Evolutionary conservation across 1,284 basidiomycete species (phyloP), one percentile per base, ranked within the genome.

Genomic region (Tilletia setariae): DNA sequence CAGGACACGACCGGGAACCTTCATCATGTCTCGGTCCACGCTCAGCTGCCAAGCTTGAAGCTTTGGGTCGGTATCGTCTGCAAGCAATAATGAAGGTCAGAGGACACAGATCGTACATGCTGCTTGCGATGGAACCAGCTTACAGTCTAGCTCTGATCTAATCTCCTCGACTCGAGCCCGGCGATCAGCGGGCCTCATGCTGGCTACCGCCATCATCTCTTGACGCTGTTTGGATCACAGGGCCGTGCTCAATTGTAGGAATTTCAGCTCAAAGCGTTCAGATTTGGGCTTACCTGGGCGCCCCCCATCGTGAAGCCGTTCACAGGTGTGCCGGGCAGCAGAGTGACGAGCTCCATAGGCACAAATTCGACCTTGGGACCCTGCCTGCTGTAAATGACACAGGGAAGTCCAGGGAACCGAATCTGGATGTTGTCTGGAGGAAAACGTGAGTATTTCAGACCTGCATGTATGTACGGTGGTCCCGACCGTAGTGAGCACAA

Each of bases 1-100:
- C 25, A 85, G 76, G 16, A 84, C 74, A 1, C 84, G 77, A 2
- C 83, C 85, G 46, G 19, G 46, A 4, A 49, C 19, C 19, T 7
- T n/a, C 19, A 16, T 19, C 46, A 49, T 49, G 46, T 16, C 19
- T 7, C 16, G 16, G 6, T 49, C 46, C 6, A 49, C 19, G 16
- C 46, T 49, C 46, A 49, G 19, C 46, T 49, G 46, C 46, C 46
- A 49, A 49, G 46, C 46, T 16, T 23, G 46, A 19, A 49, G 46
- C 46, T 49, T 49, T 16, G 46, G 19, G 16, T 49, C 46, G 19
- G 46, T 51, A 44, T 78, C 76, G 66, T 75, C 35, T 40, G 35
- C 35, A 40, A 40, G 35, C 35, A 40, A 4, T 6, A 40, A 4
- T 6, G 51, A 2, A 28, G 6, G 15, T 53, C 51, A 53, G 51